Conservation (phyloP, 2,329 filamentous ascomycete species). For the Paraconiothyrium sp. region DNA sequence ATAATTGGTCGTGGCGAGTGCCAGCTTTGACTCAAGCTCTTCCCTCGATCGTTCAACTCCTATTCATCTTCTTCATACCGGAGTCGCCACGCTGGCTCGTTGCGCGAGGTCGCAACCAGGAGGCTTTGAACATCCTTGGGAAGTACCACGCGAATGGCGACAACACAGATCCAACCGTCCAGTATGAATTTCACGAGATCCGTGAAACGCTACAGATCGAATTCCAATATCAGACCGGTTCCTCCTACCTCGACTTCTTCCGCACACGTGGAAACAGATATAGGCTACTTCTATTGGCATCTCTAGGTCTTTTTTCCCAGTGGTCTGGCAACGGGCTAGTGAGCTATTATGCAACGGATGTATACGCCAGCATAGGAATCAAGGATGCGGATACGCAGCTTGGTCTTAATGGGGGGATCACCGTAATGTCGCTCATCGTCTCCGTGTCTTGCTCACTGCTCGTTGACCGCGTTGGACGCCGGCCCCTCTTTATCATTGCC, state of each 20-base stretch:
- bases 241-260: constrained; percentile 69
- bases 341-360: constrained; percentile 71
- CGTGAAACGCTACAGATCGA: constrained; percentile 70
- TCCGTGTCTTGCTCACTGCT: constrained; percentile 61
- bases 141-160: constrained; percentile 72
- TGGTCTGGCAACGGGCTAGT: constrained; percentile 74
- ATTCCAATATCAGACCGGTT: constrained; percentile 58
- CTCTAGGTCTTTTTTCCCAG: constrained; percentile 72
- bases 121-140: constrained; percentile 69
- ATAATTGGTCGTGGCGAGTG: constrained; percentile 61
- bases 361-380: constrained; percentile 71
- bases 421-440: constrained; percentile 67
- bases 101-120: constrained; percentile 69
- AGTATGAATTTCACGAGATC: constrained; percentile 74
- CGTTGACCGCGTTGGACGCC: constrained; percentile 39
- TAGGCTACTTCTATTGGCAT: constrained; percentile 69
- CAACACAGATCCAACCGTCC: constrained; percentile 66
- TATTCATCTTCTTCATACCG: constrained; percentile 71
- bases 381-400: constrained; percentile 50
- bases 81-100: constrained; percentile 74
- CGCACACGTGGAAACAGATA: constrained; percentile 71
- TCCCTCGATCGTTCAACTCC: constrained; percentile 65
- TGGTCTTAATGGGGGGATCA: constrained; percentile 65
- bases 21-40: constrained; percentile 64
- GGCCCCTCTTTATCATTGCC: constrained; percentile 47